These are phyloP conservation scores for Auricularia sp. DNA, from an alignment of 768 basidiomycete species.

Conservation along the genomic window DNA sequence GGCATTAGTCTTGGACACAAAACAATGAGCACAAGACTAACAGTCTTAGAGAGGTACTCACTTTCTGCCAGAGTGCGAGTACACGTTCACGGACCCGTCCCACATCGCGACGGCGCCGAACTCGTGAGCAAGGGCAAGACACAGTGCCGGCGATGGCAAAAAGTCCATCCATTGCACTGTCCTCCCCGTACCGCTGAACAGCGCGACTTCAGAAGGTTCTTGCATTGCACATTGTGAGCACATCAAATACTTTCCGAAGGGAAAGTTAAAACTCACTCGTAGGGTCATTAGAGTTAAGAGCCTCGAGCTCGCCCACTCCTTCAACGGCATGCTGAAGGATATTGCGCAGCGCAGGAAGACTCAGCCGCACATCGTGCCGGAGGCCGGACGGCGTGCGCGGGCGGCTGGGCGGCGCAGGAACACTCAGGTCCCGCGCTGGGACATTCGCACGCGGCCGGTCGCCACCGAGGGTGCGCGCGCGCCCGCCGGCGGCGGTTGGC, in stretches of 20 bases:
- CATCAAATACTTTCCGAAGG: background rate
- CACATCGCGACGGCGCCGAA: conserved; percentile 72
- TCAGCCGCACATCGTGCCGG: background rate
- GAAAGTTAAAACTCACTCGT: conserved; percentile 28
- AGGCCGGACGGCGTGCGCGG: background rate
- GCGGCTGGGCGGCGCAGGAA: background rate
- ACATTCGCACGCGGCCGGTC: background rate
- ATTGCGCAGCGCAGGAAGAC: background rate
- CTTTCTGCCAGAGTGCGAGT: conserved; percentile 78
- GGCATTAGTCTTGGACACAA: conserved; percentile 54
- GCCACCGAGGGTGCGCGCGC: background rate
- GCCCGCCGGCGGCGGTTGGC: background rate
- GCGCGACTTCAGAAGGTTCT: conserved; percentile 59
- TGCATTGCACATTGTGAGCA: conserved; percentile 13
- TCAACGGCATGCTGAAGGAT: background rate
- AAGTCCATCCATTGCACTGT: conserved; percentile 78
- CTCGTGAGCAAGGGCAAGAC: conserved; percentile 46
- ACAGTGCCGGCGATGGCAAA: conserved; percentile 60
- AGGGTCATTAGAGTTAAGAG: conserved; percentile 57
- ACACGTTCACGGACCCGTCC: conserved; percentile 75
- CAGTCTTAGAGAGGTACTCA: conserved; percentile 21
- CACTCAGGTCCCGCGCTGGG: background rate
- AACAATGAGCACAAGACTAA: background rate
- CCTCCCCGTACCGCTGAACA: conserved; percentile 49
- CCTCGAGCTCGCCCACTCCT: conserved; percentile 40